A percentile compares a stretch with the other conserved stretches of the same genome.
phyloP scores from a whole-genome alignment of 352 stramenopile genomes.

The Phytophthora europaea region DNA sequence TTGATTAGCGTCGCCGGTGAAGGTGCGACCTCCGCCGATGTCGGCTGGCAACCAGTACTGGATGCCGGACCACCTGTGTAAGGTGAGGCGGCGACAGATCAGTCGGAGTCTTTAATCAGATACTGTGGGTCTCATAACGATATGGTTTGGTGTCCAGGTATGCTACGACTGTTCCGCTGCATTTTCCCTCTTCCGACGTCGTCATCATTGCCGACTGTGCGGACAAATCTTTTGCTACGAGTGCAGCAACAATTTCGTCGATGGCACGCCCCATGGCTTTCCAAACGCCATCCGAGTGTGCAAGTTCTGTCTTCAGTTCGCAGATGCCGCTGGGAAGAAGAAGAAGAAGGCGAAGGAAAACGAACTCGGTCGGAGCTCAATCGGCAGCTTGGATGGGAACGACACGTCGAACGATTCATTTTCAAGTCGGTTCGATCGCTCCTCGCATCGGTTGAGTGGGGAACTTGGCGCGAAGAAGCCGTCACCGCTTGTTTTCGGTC shows the following conservation, averaged over 20 bases:
- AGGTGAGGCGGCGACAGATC: conserved; percentile 44
- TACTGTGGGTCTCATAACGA: background rate
- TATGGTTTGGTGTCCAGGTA: conserved; percentile 45
- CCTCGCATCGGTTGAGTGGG: conserved; percentile 27
- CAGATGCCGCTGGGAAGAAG: conserved; percentile 53
- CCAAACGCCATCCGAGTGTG: conserved; percentile 74
- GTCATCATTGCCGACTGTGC: conserved; percentile 90
- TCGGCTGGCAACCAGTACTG: conserved; percentile 74
- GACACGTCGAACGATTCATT: conserved; percentile 29
- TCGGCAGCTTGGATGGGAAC: conserved; percentile 33
- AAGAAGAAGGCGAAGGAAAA: conserved; percentile 25
- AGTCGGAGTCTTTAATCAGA: background rate
- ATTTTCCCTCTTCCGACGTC: conserved; percentile 86
- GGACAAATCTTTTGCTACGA: conserved; percentile 90
- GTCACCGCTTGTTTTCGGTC: conserved; percentile 53
- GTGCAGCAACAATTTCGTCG: conserved; percentile 83
- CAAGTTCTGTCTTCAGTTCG: conserved; percentile 75
- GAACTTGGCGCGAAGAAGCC: conserved; percentile 32
- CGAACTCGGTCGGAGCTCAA: conserved; percentile 20
- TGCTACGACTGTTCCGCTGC: conserved; percentile 84
- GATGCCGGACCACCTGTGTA: conserved; percentile 90
- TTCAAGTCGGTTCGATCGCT: conserved; percentile 33
- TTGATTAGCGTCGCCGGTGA: conserved; percentile 35
- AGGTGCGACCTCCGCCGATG: conserved; percentile 45
- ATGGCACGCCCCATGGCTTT: conserved; percentile 68